Base-by-base conservation (phyloP, 768 basidiomycete genomes). In the Coprinopsis sp. region DNA sequence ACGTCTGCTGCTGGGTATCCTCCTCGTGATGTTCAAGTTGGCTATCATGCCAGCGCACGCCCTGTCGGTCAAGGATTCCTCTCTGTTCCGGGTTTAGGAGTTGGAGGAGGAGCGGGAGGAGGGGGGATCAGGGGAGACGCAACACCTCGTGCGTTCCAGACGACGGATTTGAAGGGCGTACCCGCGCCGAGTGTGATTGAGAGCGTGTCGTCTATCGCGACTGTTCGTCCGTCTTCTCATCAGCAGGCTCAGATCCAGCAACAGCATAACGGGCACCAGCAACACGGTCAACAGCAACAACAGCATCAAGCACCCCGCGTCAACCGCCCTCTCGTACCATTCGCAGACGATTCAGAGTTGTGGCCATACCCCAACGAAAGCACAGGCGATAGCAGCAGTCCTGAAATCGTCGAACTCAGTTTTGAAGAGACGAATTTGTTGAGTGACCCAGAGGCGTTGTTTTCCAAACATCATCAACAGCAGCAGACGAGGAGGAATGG, bases 381-480 rank as follows among this genome's bases (percentile, higher is more conserved):
- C 71, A 48, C 10, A 42, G 58, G 6, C 66, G 65, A 30, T 67
- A 65, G 2, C 58, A 58, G 8, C 70, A 77, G 76, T 4, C 71
- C 70, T 3, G 85, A 84, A 45, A 77, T 89, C 21, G 74, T 88
- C 8, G 87, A 88, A 60, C 77, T 89, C 41, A 83, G 85, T 59
- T 89, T 86, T 55, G 73, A 73, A 4, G 87, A 88, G 46, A 88
- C 76, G 33, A 81, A 83, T 47, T 79, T 82, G 18, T 61, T 89
- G 56, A 86, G 84, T 58, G 81, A 88, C 53, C 77, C 79, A 2
- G 74, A 73, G 38, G 73, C 75, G 8, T 86, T 84, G 49, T 51
- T 64, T 49, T 63, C 61, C 47, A 57, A 54, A 44, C 56, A 54
- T 50, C 60, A 51, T 48, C 13, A 28, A 28, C 44, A 40, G 31